Evolutionary conservation across 805 yeast genomes (phyloP), one percentile per base, ranked within the genome.

Genomic region (Gaillardinia entomophila): DNA sequence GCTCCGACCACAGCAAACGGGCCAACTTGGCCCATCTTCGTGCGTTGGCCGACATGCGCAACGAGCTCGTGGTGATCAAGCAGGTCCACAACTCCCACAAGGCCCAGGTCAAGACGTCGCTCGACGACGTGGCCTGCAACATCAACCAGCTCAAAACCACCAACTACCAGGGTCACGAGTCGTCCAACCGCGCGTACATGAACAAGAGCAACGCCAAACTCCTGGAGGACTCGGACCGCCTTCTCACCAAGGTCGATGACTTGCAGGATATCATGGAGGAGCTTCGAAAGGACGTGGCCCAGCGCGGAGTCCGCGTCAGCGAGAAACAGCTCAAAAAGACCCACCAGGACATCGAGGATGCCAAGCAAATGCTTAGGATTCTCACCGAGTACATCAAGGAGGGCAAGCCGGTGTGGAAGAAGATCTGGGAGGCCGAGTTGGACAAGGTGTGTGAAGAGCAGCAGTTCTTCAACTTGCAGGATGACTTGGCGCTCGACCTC

Each of bases 391-490:
- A 75, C 48, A 79, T 92, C 25, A 48, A 57, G 1, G 63, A 66
- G 4, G 97, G 88, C 50, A 83, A 83, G 42, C 80, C 88, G 5
- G 77, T 76, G 20, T 88, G 97, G 96, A 84, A 85, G 51, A 75
- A 75, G 43, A 80, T 86, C 6, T 90, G 98, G 97, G 96, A 89
- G 51, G 65, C 80, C 4, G 96, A 88, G 51, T 70, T 92, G 35
- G 92, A 87, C 39, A 80, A 81, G 24, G 90, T 92, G 11, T 82
- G 95, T 42, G 95, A 87, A 48, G 97, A 89, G 49, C 97, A 92
- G 55, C 94, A 90, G 43, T 87, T 87, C 54, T 77, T 89, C 60
- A 84, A 84, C 35, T 70, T 87, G 13, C 97, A 90, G 55, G 96
- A 87, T 47, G 95, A 86, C 38, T 71, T 94, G 34, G 75, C 86